phyloP scores from a whole-genome alignment of 805 yeast species.

The Isabelozyma rhagii region DNA sequence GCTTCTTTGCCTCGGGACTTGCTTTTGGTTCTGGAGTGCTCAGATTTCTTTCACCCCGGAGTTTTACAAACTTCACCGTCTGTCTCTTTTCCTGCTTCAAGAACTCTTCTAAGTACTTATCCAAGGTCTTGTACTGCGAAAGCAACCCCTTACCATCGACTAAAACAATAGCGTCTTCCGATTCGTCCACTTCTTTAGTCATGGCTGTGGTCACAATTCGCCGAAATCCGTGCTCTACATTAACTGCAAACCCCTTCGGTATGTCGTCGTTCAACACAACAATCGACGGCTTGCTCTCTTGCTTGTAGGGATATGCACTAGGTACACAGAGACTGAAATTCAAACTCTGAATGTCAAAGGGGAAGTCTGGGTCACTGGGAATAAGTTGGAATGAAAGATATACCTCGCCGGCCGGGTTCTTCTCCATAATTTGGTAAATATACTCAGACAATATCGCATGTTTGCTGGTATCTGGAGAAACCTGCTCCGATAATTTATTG shows the following conservation, averaged over 20 bases:
- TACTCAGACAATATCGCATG: not conserved
- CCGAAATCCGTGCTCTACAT: conserved; percentile 64
- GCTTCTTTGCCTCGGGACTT: not conserved
- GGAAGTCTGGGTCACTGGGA: conserved; percentile 74
- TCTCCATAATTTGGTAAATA: not conserved
- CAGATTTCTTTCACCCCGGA: conserved; percentile 6
- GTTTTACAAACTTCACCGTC: conserved; percentile 58
- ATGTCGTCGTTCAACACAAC: conserved; percentile 63
- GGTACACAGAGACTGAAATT: conserved; percentile 56
- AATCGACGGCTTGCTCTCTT: conserved; percentile 44
- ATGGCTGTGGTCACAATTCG: conserved; percentile 33
- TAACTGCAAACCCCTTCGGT: conserved; percentile 64
- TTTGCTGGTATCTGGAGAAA: conserved; percentile 2
- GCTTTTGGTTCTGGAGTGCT: conserved; percentile 1
- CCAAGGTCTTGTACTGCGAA: conserved; percentile 55
- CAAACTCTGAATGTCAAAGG: conserved; percentile 57
- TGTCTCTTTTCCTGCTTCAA: conserved; percentile 57
- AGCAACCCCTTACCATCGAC: conserved; percentile 49
- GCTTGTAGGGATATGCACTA: conserved; percentile 45
- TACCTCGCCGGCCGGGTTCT: not conserved
- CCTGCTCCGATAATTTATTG: conserved; percentile 5
- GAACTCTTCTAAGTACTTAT: conserved; percentile 55
- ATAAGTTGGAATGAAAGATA: conserved; percentile 43
- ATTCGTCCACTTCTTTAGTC: conserved; percentile 16
- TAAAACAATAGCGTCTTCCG: conserved; percentile 23